Percentiles rank a stretch among this genome's conserved stretches.
Evolutionary conservation across 164 flowering plant genomes (phyloP).

Genomic region (Liriodendron chinense): DNA sequence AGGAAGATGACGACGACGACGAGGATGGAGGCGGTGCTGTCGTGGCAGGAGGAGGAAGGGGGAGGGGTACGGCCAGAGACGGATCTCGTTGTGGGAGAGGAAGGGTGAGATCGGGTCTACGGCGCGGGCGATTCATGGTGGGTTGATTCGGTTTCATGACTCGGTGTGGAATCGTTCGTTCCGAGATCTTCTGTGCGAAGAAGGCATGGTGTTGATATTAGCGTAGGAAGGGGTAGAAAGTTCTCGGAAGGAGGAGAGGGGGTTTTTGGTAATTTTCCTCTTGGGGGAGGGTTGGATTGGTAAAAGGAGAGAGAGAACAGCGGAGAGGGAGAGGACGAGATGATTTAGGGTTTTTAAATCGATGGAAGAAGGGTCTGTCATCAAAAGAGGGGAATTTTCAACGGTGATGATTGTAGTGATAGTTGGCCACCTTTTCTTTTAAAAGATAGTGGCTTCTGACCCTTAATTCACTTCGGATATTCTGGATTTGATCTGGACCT

Average conservation of each 20-base stretch:
- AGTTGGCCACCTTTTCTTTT: too few relatives aligned
- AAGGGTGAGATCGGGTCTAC: slow-evolving; percentile 56
- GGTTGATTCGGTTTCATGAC: slow-evolving; percentile 34
- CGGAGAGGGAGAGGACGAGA: not conserved
- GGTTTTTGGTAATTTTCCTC: not conserved
- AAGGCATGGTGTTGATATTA: not conserved
- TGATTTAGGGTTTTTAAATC: not conserved
- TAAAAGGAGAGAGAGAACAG: not conserved
- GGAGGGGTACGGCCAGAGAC: slow-evolving; percentile 60
- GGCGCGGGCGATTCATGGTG: slow-evolving; percentile 31
- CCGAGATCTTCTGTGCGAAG: not conserved
- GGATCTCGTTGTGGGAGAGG: slow-evolving; percentile 72
- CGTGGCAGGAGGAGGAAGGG: slow-evolving; percentile 58
- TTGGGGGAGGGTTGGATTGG: not conserved
- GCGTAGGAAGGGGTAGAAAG: not conserved
- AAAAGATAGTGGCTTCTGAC: too few relatives aligned
- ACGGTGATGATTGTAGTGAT: not conserved
- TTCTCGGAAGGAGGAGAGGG: not conserved
- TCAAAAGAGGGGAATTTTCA: not conserved
- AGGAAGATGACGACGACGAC: slow-evolving; percentile 6
- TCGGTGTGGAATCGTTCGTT: not conserved
- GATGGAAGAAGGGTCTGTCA: not conserved
- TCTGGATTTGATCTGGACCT: not conserved
- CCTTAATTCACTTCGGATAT: not conserved
- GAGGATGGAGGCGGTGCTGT: slow-evolving; percentile 73